These are phyloP conservation scores for Epichloe aotearoae DNA, from an alignment of 2,329 filamentous ascomycete genomes.

Conservation along the genomic window DNA sequence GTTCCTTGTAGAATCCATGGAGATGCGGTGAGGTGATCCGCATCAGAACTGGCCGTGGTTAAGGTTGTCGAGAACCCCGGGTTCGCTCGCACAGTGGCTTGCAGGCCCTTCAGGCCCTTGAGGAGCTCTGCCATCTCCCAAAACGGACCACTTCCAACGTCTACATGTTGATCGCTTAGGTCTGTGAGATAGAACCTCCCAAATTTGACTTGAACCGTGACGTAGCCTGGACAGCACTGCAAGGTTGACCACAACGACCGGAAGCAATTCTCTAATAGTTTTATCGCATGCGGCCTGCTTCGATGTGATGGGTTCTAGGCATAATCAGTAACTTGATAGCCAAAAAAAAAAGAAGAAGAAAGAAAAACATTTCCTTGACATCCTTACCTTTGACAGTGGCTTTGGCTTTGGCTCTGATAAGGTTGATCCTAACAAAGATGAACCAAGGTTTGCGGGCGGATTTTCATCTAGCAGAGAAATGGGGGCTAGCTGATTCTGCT, in stretches of 20 bases:
- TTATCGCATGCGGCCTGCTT: slow-evolving; percentile 7
- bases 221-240: slow-evolving; percentile 12
- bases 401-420: not conserved
- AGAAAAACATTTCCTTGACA: not conserved
- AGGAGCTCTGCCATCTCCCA: slow-evolving; percentile 7
- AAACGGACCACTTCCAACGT: slow-evolving; percentile 10
- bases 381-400: not conserved
- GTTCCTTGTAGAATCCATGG: slow-evolving; percentile 10
- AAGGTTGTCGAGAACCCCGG: slow-evolving; percentile 17
- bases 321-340: not conserved
- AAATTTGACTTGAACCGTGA: slow-evolving; percentile 14
- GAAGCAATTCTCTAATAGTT: slow-evolving; percentile 5
- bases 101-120: not conserved
- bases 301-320: not conserved
- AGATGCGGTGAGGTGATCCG: slow-evolving; percentile 3
- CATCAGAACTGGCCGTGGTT: slow-evolving; percentile 15
- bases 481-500: not conserved
- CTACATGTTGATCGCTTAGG: slow-evolving; percentile 8
- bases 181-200: slow-evolving; percentile 18
- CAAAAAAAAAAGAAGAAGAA: not conserved
- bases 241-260: slow-evolving; percentile 10
- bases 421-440: not conserved
- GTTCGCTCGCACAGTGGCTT: not conserved
- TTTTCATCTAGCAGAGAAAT: slow-evolving; percentile 1
- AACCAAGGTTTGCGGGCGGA: not conserved